phyloP scores from a whole-genome alignment of 164 flowering plant genomes.

The Magnolia changhungtana region DNA sequence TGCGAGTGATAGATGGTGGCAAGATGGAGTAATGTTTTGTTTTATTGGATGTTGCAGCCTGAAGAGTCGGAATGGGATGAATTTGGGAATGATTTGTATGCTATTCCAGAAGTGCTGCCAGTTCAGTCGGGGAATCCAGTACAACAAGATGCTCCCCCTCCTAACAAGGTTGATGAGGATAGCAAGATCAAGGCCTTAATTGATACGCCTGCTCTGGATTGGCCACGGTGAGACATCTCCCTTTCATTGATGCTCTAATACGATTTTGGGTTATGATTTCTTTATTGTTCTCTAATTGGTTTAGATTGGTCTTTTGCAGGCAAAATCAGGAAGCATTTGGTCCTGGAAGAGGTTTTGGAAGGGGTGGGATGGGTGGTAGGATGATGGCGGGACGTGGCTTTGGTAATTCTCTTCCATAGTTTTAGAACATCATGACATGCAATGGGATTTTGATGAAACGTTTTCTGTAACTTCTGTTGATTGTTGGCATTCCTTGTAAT shows the following conservation, averaged over 20 bases:
- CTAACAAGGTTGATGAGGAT: slow-evolving; percentile 82
- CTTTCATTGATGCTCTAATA: neutral
- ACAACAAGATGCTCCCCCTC: slow-evolving; percentile 58
- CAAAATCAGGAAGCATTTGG: slow-evolving; percentile 69
- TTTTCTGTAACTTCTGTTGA: neutral
- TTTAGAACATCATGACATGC: neutral
- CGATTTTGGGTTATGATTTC: neutral
- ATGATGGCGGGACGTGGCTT: slow-evolving; percentile 79
- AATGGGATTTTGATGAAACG: neutral
- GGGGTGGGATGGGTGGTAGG: slow-evolving; percentile 79
- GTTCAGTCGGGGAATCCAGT: slow-evolving; percentile 40
- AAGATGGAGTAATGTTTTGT: neutral
- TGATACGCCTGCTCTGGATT: slow-evolving; percentile 78
- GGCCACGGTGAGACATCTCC: slow-evolving; percentile 67
- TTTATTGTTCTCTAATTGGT: neutral
- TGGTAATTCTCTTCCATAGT: slow-evolving; percentile 37
- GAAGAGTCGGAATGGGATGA: slow-evolving; percentile 92
- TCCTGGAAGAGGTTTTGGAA: slow-evolving; percentile 81
- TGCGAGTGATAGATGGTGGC: neutral
- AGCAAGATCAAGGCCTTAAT: slow-evolving; percentile 86
- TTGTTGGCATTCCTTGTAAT: neutral
- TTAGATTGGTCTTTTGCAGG: slow-evolving; percentile 30
- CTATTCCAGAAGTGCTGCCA: slow-evolving; percentile 65
- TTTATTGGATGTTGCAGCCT: slow-evolving; percentile 35
- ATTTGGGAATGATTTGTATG: slow-evolving; percentile 88